phyloP scores from a whole-genome alignment of 2,329 filamentous ascomycete species.

The Hypocreales sp. region DNA sequence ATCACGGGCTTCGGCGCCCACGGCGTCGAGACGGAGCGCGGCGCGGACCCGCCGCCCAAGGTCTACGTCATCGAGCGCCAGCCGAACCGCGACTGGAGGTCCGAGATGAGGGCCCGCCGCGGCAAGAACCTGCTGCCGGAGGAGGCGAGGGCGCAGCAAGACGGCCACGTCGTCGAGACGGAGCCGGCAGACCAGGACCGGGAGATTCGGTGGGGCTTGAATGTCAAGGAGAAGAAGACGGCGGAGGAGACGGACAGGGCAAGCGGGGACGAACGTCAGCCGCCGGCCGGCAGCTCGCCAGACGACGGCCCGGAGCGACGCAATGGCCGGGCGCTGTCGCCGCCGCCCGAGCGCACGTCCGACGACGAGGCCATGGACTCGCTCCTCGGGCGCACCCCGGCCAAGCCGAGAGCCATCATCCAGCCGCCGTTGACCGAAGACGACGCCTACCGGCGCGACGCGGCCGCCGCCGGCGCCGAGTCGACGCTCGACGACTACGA shows the following conservation, averaged over 20 bases:
- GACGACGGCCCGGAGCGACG: neutral
- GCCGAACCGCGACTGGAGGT: conserved; percentile 47
- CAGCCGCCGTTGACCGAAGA: conserved; percentile 33
- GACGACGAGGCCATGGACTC: conserved; percentile 49
- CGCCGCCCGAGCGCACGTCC: conserved; percentile 8
- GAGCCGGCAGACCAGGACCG: conserved; percentile 30
- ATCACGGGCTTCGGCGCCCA: conserved; percentile 36
- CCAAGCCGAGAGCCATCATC: conserved; percentile 33
- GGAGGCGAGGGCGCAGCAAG: conserved; percentile 31
- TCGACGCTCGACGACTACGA: conserved; percentile 75
- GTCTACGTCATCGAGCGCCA: conserved; percentile 41
- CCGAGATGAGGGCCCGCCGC: conserved; percentile 31
- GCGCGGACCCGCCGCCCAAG: conserved; percentile 12
- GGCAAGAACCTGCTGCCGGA: conserved; percentile 44
- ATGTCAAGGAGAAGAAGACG: conserved; percentile 27
- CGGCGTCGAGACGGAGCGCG: conserved; percentile 22
- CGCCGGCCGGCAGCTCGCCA: neutral
- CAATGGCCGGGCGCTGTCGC: conserved; percentile 1
- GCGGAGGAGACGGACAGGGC: conserved; percentile 25
- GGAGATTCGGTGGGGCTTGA: conserved; percentile 40
- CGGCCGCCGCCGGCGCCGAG: conserved; percentile 55
- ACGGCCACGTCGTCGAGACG: conserved; percentile 11
- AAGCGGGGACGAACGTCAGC: neutral
- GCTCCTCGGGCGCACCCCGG: conserved; percentile 40
- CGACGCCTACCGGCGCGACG: conserved; percentile 55